Evolutionary conservation across 2,329 filamentous ascomycete species (phyloP).

Genomic region (Aureobasidium vineae): DNA sequence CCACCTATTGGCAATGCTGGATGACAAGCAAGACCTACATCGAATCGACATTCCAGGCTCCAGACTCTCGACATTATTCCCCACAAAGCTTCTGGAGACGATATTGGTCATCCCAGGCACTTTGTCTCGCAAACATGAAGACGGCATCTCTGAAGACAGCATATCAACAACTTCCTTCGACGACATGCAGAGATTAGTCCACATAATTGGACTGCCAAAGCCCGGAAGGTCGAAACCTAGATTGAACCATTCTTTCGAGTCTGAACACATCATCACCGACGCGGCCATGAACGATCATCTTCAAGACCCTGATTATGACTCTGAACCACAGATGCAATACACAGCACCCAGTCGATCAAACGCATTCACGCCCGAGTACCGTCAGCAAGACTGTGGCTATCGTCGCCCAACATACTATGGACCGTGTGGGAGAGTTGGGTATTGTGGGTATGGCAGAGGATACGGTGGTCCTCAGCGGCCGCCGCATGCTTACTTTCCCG

Average conservation of each 20-base stretch:
- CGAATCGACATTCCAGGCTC: background rate
- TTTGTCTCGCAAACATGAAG: background rate
- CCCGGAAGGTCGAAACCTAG: background rate
- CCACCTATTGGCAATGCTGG: background rate
- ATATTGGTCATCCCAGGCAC: background rate
- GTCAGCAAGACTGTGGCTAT: constrained; percentile 21
- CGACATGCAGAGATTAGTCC: background rate
- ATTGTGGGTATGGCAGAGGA: background rate
- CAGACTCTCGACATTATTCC: background rate
- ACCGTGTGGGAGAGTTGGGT: background rate
- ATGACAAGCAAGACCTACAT: background rate
- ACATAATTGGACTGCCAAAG: background rate
- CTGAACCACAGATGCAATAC: constrained; percentile 14
- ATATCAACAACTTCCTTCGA: background rate
- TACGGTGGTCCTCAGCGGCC: background rate
- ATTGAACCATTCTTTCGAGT: background rate
- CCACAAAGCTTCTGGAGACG: background rate
- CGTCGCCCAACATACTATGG: constrained; percentile 2
- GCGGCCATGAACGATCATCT: background rate
- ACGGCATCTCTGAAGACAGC: background rate
- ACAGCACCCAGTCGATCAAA: background rate
- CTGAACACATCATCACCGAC: background rate
- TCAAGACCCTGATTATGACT: background rate
- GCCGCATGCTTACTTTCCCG: constrained; percentile 11
- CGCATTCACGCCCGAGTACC: background rate